Evolutionary conservation across 2,329 filamentous ascomycete species (phyloP), one percentile per base, ranked within the genome.

Genomic region (Alternaria sp.): DNA sequence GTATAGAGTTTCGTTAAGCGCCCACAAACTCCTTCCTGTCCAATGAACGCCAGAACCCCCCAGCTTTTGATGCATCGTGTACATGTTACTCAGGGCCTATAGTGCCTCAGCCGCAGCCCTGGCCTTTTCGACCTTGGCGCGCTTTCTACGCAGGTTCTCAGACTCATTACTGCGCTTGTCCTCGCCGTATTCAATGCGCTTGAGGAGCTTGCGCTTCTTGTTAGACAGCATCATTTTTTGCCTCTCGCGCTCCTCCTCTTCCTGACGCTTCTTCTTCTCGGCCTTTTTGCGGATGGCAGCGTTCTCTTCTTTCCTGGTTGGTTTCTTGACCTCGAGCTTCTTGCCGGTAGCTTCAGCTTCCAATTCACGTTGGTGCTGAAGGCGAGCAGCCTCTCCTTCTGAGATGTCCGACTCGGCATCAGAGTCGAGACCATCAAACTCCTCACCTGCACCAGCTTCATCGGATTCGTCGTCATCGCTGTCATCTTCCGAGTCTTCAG

Each of bases 141-240:
- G 88, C 89, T 99, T 99, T 56, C 85, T 86, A 69, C 93, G 86
- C 77, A 99, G 81, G 80, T 89, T 91, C 82, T 94, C 90, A 46
- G 94, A 91, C 81, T 97, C 92, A 26, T 88, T 90, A 68, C 94
- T 94, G 83, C 92, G 91, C 85, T 95, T 93, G 81, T 90, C 93
- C 80, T 97, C 97, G 62, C 88, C 93, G 80, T 96, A 96, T 74
- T 93, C 85, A 92, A 99, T 99, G 83, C 97, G 95, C 83, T 98
- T 95, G 68, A 94, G 90, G 72, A 97, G 82, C 88, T 97, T 97
- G 72, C 95, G 86, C 88, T 98, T 99, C 86, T 96, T 95, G 79
- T 96, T 91, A 79, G 90, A 91, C 83, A 98, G 89, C 95, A 99
- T 99, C 82, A 96, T 95, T 87, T 97, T 97, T 77, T 92, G 90